Base-by-base conservation (phyloP, 2,329 filamentous ascomycete species). In the Trichoderma afroharzianum region DNA sequence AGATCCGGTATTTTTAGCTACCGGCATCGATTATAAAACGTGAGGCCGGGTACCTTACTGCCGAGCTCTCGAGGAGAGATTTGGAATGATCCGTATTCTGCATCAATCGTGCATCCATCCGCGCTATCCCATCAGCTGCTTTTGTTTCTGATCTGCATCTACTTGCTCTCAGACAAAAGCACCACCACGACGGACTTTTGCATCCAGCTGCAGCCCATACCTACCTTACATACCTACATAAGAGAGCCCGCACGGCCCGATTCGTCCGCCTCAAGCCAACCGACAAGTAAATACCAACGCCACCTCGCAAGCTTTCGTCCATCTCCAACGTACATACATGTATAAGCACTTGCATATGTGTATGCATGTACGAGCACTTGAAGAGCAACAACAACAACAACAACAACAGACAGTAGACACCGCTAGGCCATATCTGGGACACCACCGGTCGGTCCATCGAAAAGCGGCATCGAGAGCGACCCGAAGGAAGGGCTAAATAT, bases 1-100 rank as follows among this genome's bases (percentile, higher is more conserved):
- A 73, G 78, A 74, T 77, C 75, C 76, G 72, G 74, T 78, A 77
- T 78, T 76, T 75, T 77, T 78, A 76, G 76, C 70, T 62, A 64
- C 64, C 68, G 66, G 69, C 64, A 57, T 64, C 71, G 71, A 77
- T 73, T 79, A 79, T 79, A 79, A 77, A 76, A 75, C 67, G 72
- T 28, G 68, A 66, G 63, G 55, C 33, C 73, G 73, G 71, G 73
- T 74, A 73, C 72, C 72, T 73, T 72, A 59, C 71, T 66, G 67
- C 50, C 53, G 68, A 63, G 55, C 28, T 57, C 55, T 63, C 14
- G 36, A 61, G 63, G 53, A 59, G 39, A 53, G 63, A 50, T 71
- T 68, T 68, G 43, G 39, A 43, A 70, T 72, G 71, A 72, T 70
- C 66, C 50, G 30, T 63, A 58, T 62, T 33, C 69, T 68, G 53